These are phyloP conservation scores for Herpetospermum pedunculosum DNA, from an alignment of 306 rosid species.

Conservation along the genomic window DNA sequence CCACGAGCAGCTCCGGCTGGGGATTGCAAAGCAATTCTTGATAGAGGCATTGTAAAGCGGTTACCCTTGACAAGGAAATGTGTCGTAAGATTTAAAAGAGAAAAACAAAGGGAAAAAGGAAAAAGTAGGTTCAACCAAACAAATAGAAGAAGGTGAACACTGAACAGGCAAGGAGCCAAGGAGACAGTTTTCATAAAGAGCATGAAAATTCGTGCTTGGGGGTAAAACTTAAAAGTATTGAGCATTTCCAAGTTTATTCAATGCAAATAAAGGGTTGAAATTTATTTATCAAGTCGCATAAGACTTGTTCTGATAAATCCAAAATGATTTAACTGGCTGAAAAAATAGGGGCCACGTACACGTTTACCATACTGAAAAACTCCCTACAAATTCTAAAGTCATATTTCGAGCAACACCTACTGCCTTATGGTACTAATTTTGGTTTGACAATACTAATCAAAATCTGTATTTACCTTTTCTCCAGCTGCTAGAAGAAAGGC, in stretches of 20 bases:
- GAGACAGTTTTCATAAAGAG: background rate
- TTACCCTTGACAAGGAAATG: constrained; percentile 37
- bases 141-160: constrained; percentile 1
- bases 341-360: background rate
- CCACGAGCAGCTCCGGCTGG: constrained; percentile 97
- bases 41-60: constrained; percentile 74
- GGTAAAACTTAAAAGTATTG: background rate
- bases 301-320: background rate
- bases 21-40: constrained; percentile 69
- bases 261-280: background rate
- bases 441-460: background rate
- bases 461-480: constrained; percentile 49
- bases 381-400: background rate
- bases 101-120: too few species aligned
- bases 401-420: background rate
- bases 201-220: background rate
- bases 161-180: too few species aligned
- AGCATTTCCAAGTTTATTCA: background rate
- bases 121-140: background rate
- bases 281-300: background rate
- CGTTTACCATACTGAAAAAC: background rate
- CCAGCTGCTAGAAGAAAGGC: constrained; percentile 90
- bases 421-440: background rate
- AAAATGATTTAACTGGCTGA: background rate
- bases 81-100: background rate